Conservation (phyloP, 2,329 filamentous ascomycete species). For the Arthrobotrys musiformis region DNA sequence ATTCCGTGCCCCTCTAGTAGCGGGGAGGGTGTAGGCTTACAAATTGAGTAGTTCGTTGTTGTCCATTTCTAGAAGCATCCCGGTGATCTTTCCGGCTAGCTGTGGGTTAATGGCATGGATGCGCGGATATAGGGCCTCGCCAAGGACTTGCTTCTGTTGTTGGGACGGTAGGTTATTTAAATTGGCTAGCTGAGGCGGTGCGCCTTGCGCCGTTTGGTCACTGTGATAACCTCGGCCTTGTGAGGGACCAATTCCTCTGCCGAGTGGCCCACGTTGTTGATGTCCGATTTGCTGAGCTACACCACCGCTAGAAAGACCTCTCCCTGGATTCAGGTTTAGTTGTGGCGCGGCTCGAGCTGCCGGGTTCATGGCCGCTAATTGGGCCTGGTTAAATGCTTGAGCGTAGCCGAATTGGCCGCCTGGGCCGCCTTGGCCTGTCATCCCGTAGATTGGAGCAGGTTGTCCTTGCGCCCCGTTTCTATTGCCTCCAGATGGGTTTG, state of each 20-base stretch:
- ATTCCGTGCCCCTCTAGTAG: background rate
- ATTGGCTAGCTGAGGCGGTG: constrained; percentile 62
- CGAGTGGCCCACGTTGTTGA: constrained; percentile 59
- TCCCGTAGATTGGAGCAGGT: constrained; percentile 79
- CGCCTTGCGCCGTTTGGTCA: constrained; percentile 16
- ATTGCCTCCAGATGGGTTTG: constrained; percentile 69
- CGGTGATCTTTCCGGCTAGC: constrained; percentile 98
- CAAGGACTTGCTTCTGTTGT: constrained; percentile 98
- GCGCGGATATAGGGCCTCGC: constrained; percentile 98
- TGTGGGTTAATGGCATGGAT: constrained; percentile 94
- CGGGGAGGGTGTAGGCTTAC: constrained; percentile 71
- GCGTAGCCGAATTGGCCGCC: constrained; percentile 59
- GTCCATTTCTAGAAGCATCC: constrained; percentile 99
- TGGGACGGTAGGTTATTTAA: constrained; percentile 69
- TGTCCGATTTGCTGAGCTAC: constrained; percentile 60
- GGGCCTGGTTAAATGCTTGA: constrained; percentile 43
- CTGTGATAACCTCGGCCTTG: constrained; percentile 28
- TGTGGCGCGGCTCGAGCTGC: constrained; percentile 59
- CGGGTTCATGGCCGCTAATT: constrained; percentile 40
- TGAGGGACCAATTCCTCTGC: constrained; percentile 19
- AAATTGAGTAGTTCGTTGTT: constrained; percentile 92
- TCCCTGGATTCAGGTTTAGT: constrained; percentile 65
- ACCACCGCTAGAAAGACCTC: constrained; percentile 60
- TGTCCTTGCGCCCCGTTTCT: constrained; percentile 89
- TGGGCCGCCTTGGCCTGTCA: constrained; percentile 75